Percentiles rank a stretch among this genome's conserved stretches.
These are phyloP conservation scores for Alternaria alternata DNA, from an alignment of 2,329 filamentous ascomycete genomes.

Conservation along the genomic window DNA sequence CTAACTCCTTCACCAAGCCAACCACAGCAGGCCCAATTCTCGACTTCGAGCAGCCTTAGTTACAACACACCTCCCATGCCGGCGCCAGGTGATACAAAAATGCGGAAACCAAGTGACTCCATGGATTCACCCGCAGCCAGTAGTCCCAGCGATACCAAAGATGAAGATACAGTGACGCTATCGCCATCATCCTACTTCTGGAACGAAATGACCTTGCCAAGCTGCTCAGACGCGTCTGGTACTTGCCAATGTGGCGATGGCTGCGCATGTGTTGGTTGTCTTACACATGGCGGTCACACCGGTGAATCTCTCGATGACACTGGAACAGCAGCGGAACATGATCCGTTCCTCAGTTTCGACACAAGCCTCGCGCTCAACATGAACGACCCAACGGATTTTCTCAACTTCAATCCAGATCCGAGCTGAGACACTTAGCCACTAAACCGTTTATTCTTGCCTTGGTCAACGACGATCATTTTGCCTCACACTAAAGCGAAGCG, in stretches of 20 bases:
- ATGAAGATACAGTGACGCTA: slow-evolving; percentile 45
- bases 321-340: slow-evolving; percentile 19
- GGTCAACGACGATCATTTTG: background rate
- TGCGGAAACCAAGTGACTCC: slow-evolving; percentile 25
- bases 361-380: slow-evolving; percentile 12
- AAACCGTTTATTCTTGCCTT: background rate
- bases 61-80: slow-evolving; percentile 16
- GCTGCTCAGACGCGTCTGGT: slow-evolving; percentile 59
- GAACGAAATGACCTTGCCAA: slow-evolving; percentile 47
- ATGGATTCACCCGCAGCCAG: slow-evolving; percentile 29
- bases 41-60: slow-evolving; percentile 22
- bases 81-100: slow-evolving; percentile 10
- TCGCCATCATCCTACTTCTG: slow-evolving; percentile 51
- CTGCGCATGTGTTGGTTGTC: slow-evolving; percentile 62
- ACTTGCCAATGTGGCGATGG: slow-evolving; percentile 62
- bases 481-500: background rate
- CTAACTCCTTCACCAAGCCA: slow-evolving; percentile 22
- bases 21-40: slow-evolving; percentile 24
- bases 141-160: slow-evolving; percentile 41
- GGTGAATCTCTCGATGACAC: slow-evolving; percentile 49
- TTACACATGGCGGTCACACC: slow-evolving; percentile 61
- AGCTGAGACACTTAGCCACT: background rate
- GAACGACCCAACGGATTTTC: slow-evolving; percentile 19
- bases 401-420: slow-evolving; percentile 16
- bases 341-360: slow-evolving; percentile 26